Conservation (phyloP, 331 rosid species). For the Phaseolus coccineus region DNA sequence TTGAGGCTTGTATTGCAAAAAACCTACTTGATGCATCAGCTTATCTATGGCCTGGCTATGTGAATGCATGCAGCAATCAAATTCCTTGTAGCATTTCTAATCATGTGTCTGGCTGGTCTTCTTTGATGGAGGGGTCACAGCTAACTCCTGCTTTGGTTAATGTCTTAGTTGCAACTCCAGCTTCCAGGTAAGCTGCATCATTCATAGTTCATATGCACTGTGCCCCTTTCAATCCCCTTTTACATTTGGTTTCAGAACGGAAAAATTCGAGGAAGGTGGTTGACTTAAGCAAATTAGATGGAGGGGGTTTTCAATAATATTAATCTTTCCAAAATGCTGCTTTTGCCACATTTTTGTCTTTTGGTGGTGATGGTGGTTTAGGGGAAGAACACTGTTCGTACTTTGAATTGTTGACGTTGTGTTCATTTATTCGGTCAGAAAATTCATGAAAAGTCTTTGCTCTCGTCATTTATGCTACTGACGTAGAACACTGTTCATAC, state of each 20-base stretch:
- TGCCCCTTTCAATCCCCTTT: not conserved
- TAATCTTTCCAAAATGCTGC: not conserved
- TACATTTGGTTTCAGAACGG: constrained; percentile 15
- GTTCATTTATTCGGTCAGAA: constrained; percentile 3
- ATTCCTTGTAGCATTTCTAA: constrained; percentile 64
- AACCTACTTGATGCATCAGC: constrained; percentile 82
- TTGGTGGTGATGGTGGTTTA: not conserved
- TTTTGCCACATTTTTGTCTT: not conserved
- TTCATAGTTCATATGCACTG: constrained; percentile 4
- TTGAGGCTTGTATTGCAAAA: constrained; percentile 92
- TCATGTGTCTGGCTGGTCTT: constrained; percentile 77
- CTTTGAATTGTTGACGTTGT: constrained; percentile 20
- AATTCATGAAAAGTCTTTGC: constrained; percentile 36
- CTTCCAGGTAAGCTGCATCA: constrained; percentile 77
- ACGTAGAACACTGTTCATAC: constrained; percentile 18
- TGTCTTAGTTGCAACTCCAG: constrained; percentile 80
- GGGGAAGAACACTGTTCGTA: not conserved
- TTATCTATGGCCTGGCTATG: constrained; percentile 95
- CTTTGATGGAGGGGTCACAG: constrained; percentile 80
- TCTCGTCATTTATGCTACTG: constrained; percentile 26
- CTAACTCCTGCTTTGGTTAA: constrained; percentile 71
- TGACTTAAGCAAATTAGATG: constrained; percentile 11
- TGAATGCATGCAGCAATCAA: constrained; percentile 64
- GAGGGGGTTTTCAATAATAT: not conserved
- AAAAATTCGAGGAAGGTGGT: constrained; percentile 25